Conservation (phyloP, 2,329 filamentous ascomycete species). For the Didymella arachidicola region DNA sequence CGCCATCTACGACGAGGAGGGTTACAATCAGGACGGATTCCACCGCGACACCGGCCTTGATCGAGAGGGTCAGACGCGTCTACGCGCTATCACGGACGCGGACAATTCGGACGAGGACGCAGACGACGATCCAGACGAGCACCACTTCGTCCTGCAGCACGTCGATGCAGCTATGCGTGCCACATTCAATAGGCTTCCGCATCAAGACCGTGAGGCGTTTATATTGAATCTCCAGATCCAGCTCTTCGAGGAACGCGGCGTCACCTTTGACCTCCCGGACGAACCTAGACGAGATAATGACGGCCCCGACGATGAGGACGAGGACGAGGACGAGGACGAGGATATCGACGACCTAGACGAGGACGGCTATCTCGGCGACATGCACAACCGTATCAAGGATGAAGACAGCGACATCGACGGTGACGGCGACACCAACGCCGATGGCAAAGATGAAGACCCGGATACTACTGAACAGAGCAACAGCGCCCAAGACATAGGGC, state of each 20-base stretch:
- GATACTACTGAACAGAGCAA: background rate
- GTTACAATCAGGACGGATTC: slow-evolving; percentile 44
- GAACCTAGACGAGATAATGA: background rate
- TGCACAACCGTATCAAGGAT: background rate
- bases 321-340: background rate
- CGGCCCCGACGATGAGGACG: background rate
- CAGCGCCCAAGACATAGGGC: background rate
- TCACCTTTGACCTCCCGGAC: background rate
- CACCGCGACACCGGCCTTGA: slow-evolving; percentile 40
- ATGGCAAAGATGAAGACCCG: background rate
- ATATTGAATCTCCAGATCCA: slow-evolving; percentile 30
- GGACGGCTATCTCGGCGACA: background rate
- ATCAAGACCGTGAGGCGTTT: slow-evolving; percentile 21
- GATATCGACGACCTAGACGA: background rate
- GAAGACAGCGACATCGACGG: background rate
- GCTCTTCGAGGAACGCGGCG: slow-evolving; percentile 28
- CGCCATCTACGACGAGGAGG: slow-evolving; percentile 40
- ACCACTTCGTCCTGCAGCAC: slow-evolving; percentile 26
- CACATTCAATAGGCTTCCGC: slow-evolving; percentile 21
- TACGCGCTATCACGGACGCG: slow-evolving; percentile 8
- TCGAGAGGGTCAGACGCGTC: slow-evolving; percentile 32
- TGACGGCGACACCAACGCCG: too few species aligned
- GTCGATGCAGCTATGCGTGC: slow-evolving; percentile 22
- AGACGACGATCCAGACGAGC: slow-evolving; percentile 10
- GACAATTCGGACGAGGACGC: slow-evolving; percentile 15